These are phyloP conservation scores for Psilocybe subaeruginosa DNA, from an alignment of 768 basidiomycete genomes.

Conservation along the genomic window DNA sequence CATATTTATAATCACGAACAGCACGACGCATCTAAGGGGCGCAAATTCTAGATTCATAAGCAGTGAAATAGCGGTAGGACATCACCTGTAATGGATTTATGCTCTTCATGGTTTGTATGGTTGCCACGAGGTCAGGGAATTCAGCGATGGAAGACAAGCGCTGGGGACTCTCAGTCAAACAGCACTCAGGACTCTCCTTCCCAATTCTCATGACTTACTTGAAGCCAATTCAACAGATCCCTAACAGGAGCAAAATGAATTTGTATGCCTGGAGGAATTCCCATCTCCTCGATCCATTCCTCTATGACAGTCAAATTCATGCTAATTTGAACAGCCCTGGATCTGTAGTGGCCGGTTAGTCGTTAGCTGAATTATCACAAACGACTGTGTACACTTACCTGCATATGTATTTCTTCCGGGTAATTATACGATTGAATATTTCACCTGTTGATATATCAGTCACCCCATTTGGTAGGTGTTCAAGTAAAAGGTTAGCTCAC, in stretches of 20 bases:
- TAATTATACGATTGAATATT: constrained; percentile 82
- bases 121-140: constrained; percentile 86
- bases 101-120: constrained; percentile 82
- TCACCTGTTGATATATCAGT: constrained; percentile 54
- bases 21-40: constrained; percentile 86
- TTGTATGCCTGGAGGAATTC: constrained; percentile 77
- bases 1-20: constrained; percentile 90
- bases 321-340: constrained; percentile 86
- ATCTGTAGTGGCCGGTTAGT: constrained; percentile 40
- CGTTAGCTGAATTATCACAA: neutral
- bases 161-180: constrained; percentile 37
- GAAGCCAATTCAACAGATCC: constrained; percentile 86
- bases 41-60: neutral
- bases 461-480: neutral
- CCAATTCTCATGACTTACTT: constrained; percentile 45
- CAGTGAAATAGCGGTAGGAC: neutral
- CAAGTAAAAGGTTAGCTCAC: constrained; percentile 44
- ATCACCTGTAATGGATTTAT: constrained; percentile 90
- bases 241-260: constrained; percentile 83
- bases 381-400: constrained; percentile 46
- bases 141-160: constrained; percentile 86
- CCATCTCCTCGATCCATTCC: constrained; percentile 88
- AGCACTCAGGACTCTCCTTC: neutral
- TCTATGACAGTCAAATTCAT: constrained; percentile 86
- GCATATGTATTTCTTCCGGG: constrained; percentile 95